phyloP scores from a whole-genome alignment of 2,329 filamentous ascomycete genomes.

The Fusarium oligoseptatum region DNA sequence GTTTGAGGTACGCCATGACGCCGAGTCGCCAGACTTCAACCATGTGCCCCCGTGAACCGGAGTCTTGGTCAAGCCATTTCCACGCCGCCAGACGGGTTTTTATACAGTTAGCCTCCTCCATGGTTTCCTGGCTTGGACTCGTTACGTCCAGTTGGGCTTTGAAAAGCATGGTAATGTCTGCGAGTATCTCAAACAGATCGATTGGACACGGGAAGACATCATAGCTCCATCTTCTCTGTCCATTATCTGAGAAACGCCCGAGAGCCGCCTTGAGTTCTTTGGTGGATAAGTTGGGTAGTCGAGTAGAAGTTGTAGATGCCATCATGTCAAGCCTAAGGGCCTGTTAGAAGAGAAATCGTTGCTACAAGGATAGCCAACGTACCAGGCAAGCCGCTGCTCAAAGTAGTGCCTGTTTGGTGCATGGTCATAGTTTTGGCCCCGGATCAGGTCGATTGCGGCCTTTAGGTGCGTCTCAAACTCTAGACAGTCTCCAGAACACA shows the following conservation, averaged over 20 bases:
- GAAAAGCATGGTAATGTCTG: background rate
- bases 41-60: slow-evolving; percentile 13
- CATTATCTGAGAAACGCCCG: background rate
- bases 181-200: slow-evolving; percentile 21
- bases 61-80: background rate
- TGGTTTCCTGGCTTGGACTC: no score
- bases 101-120: background rate
- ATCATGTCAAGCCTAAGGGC: slow-evolving; percentile 19
- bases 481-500: slow-evolving; percentile 21
- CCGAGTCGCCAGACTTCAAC: slow-evolving; percentile 13
- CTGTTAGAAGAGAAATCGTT: background rate
- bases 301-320: slow-evolving; percentile 2
- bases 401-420: background rate
- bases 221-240: slow-evolving; percentile 8
- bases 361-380: no score
- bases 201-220: slow-evolving; percentile 23
- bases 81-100: background rate
- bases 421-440: background rate
- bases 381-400: slow-evolving; percentile 3
- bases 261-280: background rate
- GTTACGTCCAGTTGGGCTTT: background rate
- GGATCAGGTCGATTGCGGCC: slow-evolving; percentile 1
- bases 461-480: slow-evolving; percentile 21
- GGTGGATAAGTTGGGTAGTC: background rate
- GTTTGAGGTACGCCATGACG: background rate